Conservation (phyloP, 345 rosid species). For the Aethionema arabicum region DNA sequence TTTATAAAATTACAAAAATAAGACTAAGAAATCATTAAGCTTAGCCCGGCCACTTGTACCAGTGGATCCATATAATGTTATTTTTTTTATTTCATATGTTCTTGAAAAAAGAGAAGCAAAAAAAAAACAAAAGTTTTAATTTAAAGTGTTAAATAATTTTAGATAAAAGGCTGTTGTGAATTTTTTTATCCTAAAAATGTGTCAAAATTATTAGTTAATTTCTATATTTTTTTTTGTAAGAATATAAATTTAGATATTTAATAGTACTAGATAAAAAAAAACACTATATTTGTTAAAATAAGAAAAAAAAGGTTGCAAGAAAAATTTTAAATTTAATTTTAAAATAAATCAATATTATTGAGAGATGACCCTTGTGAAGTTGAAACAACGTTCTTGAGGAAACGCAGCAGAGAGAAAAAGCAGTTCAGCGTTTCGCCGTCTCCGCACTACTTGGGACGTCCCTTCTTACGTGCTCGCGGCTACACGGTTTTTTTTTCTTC, state of each 20-base stretch:
- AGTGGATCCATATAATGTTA: slow-evolving; percentile 11
- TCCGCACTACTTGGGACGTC: slow-evolving; percentile 37
- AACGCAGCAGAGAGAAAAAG: slow-evolving; percentile 5
- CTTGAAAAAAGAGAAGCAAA: neutral
- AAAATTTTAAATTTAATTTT: too few relatives aligned
- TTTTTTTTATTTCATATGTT: slow-evolving; percentile 1
- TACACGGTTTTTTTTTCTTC: slow-evolving; percentile 29
- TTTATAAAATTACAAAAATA: slow-evolving; percentile 19
- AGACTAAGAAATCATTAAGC: slow-evolving; percentile 17
- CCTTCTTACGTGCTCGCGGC: slow-evolving; percentile 38
- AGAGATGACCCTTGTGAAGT: slow-evolving; percentile 36
- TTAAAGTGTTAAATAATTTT: too few relatives aligned
- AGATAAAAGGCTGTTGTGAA: too few relatives aligned
- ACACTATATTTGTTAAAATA: too few relatives aligned
- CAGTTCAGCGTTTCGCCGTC: slow-evolving; percentile 34
- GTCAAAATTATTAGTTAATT: too few relatives aligned
- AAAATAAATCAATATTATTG: too few relatives aligned
- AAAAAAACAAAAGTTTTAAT: slow-evolving; percentile 3
- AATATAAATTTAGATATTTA: neutral
- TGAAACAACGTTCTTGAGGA: slow-evolving; percentile 36
- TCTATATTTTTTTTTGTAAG: too few relatives aligned
- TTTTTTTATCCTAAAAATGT: too few relatives aligned
- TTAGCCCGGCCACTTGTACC: slow-evolving; percentile 8
- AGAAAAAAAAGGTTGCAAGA: too few relatives aligned
- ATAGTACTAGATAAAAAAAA: too few relatives aligned